These are phyloP conservation scores for Sonneratia alba DNA, from an alignment of 345 rosid species.

Conservation along the genomic window DNA sequence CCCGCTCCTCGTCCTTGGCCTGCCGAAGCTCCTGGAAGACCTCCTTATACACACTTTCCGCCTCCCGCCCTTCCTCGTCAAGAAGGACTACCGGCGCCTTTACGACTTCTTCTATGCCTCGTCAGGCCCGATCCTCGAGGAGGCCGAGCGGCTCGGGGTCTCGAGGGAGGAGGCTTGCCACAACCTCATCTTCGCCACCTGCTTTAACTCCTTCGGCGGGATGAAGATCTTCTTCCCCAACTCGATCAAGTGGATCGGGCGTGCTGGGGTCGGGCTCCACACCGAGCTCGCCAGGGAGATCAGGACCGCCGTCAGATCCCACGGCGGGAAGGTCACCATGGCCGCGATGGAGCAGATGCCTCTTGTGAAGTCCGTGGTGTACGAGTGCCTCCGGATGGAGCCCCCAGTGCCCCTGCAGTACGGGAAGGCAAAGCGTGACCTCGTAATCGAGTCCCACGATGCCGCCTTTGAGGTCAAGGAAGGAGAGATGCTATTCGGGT, in stretches of 20 bases:
- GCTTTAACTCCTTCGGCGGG: constrained; percentile 88
- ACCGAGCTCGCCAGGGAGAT: constrained; percentile 59
- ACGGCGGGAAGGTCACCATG: constrained; percentile 69
- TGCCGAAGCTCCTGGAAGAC: constrained; percentile 52
- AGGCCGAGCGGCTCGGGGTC: constrained; percentile 59
- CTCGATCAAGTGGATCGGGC: constrained; percentile 59
- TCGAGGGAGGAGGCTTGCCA: constrained; percentile 79
- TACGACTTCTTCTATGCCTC: constrained; percentile 60
- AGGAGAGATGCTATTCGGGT: constrained; percentile 76
- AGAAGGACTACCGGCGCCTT: constrained; percentile 60
- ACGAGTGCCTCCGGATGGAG: constrained; percentile 67
- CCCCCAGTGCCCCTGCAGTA: constrained; percentile 77
- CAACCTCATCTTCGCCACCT: constrained; percentile 68
- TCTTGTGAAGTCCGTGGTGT: constrained; percentile 65
- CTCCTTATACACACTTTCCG: constrained; percentile 41
- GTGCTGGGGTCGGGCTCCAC: constrained; percentile 56
- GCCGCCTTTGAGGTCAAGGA: constrained; percentile 59
- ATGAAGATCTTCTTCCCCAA: constrained; percentile 58
- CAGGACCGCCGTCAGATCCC: constrained; percentile 46
- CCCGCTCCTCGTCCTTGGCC: constrained; percentile 47
- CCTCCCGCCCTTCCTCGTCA: constrained; percentile 51
- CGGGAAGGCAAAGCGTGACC: constrained; percentile 59
- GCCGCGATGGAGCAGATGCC: constrained; percentile 68
- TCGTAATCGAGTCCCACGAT: constrained; percentile 73
- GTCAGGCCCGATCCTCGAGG: constrained; percentile 46